A percentile compares a stretch with the other conserved stretches of the same genome.
phyloP scores from a whole-genome alignment of 2,329 filamentous ascomycete genomes.

The Leptographium lundbergii region DNA sequence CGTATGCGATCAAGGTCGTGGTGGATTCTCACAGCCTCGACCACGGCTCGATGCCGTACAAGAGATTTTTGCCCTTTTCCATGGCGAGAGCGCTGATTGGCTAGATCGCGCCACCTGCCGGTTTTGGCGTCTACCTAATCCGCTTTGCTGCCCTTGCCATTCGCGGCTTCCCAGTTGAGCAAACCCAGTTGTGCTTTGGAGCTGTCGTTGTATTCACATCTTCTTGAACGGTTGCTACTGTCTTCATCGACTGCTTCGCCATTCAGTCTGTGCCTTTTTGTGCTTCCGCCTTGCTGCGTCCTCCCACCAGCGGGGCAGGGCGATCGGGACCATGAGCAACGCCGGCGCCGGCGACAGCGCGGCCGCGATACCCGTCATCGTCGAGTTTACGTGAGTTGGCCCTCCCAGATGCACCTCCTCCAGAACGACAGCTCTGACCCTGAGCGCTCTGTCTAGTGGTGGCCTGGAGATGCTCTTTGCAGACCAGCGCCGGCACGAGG shows the following conservation, averaged over 20 bases:
- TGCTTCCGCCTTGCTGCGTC: too few species aligned
- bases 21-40: background rate
- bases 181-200: too few species aligned
- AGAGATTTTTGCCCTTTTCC: background rate
- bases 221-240: too few species aligned
- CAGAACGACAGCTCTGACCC: background rate
- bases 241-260: too few species aligned
- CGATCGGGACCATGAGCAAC: background rate
- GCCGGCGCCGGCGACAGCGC: background rate
- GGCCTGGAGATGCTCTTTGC: conserved; percentile 91
- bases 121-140: background rate
- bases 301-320: background rate
- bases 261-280: too few species aligned
- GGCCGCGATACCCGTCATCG: conserved; percentile 3
- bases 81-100: conserved; percentile 9
- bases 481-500: conserved; percentile 59
- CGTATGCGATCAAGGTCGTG: background rate
- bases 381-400: conserved; percentile 6
- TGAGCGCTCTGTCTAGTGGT: conserved; percentile 41
- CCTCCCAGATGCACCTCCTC: background rate
- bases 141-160: background rate
- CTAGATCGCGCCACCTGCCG: conserved; percentile 19
- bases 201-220: too few species aligned
- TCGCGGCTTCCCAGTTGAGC: background rate
- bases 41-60: background rate